Conservation (phyloP, 2,329 filamentous ascomycete genomes). For the Didymella pomorum region DNA sequence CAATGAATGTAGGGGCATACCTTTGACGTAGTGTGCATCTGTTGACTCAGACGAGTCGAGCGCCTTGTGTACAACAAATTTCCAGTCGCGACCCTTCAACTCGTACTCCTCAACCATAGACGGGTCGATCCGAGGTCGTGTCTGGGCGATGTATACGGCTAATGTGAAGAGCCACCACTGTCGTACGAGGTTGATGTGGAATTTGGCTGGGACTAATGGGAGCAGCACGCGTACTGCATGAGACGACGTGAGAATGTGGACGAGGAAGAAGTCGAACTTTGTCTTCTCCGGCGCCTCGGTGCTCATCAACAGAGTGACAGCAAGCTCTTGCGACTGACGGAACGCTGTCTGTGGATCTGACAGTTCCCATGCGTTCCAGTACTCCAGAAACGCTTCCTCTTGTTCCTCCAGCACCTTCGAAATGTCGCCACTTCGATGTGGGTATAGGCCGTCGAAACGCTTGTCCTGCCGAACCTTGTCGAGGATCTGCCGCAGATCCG, state of each 20-base stretch:
- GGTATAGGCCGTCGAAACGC: conserved; percentile 72
- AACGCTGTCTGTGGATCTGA: conserved; percentile 76
- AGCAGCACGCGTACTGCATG: conserved; percentile 89
- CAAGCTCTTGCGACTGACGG: conserved; percentile 69
- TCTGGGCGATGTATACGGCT: conserved; percentile 76
- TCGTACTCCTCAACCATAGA: conserved; percentile 67
- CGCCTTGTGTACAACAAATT: conserved; percentile 75
- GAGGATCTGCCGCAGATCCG: conserved; percentile 72
- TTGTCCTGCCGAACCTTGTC: conserved; percentile 72
- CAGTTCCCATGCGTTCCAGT: conserved; percentile 88
- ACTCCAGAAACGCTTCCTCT: conserved; percentile 76
- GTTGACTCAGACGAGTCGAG: conserved; percentile 71
- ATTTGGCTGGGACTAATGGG: conserved; percentile 75
- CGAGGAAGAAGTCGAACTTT: conserved; percentile 82
- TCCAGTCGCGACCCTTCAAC: conserved; percentile 74
- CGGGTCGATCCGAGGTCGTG: conserved; percentile 75
- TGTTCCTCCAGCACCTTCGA: conserved; percentile 72
- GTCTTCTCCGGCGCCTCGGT: conserved; percentile 44
- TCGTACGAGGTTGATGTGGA: conserved; percentile 76
- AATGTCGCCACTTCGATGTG: conserved; percentile 69
- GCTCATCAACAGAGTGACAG: conserved; percentile 67
- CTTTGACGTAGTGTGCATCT: conserved; percentile 88
- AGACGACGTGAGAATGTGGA: conserved; percentile 82
- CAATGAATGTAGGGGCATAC: conserved; percentile 50
- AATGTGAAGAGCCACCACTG: conserved; percentile 91